Conservation (phyloP, 2,329 filamentous ascomycete species). For the Ramichloridium luteum region DNA sequence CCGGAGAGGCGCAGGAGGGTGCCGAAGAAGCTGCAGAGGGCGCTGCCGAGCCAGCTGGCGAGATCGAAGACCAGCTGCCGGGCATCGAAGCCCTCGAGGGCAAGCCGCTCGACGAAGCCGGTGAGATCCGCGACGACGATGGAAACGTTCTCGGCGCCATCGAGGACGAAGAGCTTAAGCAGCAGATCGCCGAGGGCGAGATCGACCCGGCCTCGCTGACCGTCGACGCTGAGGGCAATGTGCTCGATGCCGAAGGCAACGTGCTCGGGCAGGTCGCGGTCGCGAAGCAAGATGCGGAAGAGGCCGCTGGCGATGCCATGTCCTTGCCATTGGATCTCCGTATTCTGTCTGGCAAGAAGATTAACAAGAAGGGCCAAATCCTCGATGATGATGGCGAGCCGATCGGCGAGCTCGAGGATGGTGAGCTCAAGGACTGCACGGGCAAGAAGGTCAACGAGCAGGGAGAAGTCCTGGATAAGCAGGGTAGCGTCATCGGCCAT, state of each 20-base stretch:
- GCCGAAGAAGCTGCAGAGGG: conserved; percentile 21
- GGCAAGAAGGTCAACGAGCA: conserved; percentile 40
- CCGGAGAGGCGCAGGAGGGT: conserved; percentile 20
- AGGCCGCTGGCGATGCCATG: conserved; percentile 30
- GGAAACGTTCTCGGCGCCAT: conserved; percentile 39
- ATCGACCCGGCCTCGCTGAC: conserved; percentile 36
- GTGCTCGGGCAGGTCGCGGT: conserved; percentile 40
- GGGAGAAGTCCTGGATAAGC: conserved; percentile 39
- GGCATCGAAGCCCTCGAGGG: conserved; percentile 41
- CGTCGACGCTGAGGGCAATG: conserved; percentile 40
- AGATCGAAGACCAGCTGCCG: conserved; percentile 37
- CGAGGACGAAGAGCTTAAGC: conserved; percentile 32
- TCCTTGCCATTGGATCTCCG: conserved; percentile 30
- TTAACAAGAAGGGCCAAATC: conserved; percentile 46
- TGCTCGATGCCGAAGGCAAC: conserved; percentile 39
- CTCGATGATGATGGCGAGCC: conserved; percentile 40
- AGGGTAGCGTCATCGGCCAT: conserved; percentile 38
- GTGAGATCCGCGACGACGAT: conserved; percentile 37
- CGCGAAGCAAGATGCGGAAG: conserved; percentile 37
- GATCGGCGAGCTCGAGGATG: conserved; percentile 38
- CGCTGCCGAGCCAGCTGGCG: conserved; percentile 20
- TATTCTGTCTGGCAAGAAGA: conserved; percentile 41
- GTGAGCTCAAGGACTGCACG: conserved; percentile 31
- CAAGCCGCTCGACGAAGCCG: conserved; percentile 38
- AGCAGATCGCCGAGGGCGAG: conserved; percentile 27